Conservation (phyloP, 2,329 filamentous ascomycete species). For the Ceratocystis alfenasii region DNA sequence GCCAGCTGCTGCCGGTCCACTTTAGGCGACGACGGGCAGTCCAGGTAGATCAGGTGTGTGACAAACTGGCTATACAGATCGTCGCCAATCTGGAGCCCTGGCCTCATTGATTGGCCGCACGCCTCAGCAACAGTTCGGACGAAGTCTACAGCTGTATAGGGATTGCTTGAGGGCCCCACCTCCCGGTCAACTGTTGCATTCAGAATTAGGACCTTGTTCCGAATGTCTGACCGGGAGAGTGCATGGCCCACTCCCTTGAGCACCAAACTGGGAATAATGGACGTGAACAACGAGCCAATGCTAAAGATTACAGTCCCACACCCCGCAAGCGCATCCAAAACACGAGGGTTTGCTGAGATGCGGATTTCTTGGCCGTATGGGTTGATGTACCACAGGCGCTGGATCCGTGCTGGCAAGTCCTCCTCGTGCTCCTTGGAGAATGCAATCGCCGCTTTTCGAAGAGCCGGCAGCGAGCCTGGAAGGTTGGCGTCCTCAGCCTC, state of each 20-base stretch:
- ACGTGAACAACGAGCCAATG: slow-evolving; percentile 89
- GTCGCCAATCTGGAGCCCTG: slow-evolving; percentile 30
- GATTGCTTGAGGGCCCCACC: slow-evolving; percentile 55
- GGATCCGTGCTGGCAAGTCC: slow-evolving; percentile 65
- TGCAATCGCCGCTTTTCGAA: slow-evolving; percentile 68
- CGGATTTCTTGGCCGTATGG: slow-evolving; percentile 95
- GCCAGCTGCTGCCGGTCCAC: slow-evolving; percentile 56
- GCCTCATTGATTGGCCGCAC: slow-evolving; percentile 53
- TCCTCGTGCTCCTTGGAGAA: slow-evolving; percentile 68
- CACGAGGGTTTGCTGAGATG: slow-evolving; percentile 69
- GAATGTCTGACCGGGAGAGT: slow-evolving; percentile 33
- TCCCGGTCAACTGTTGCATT: slow-evolving; percentile 80
- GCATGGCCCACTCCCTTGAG: slow-evolving; percentile 60
- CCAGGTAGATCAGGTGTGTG: slow-evolving; percentile 72
- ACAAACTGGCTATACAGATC: slow-evolving; percentile 55
- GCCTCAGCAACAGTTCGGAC: slow-evolving; percentile 67
- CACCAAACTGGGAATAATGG: slow-evolving; percentile 70
- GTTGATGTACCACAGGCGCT: slow-evolving; percentile 92
- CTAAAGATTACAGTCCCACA: slow-evolving; percentile 71
- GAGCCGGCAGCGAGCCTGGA: slow-evolving; percentile 65
- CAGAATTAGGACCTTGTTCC: slow-evolving; percentile 68
- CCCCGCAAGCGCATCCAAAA: slow-evolving; percentile 52
- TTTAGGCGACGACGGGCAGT: slow-evolving; percentile 54
- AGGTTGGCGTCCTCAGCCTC: slow-evolving; percentile 67
- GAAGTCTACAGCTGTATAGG: slow-evolving; percentile 69